Percentiles rank a stretch among this genome's conserved stretches.
Conservation (phyloP, 2,329 filamentous ascomycete species). For the Pseudogymnoascus verrucosus region DNA sequence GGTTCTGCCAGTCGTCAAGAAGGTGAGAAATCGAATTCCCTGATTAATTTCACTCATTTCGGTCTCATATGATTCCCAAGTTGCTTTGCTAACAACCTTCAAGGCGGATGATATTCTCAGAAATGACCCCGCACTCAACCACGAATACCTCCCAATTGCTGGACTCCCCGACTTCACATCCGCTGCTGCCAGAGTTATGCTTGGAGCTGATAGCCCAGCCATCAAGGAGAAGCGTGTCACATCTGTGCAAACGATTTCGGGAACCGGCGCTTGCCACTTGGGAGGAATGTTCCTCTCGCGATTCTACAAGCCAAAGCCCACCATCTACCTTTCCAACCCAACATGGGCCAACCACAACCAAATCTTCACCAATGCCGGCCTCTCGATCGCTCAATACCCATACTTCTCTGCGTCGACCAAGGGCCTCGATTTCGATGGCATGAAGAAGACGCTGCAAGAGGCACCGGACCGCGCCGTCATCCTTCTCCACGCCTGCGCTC, state of each 20-base stretch:
- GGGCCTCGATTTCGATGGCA: slow-evolving; percentile 85
- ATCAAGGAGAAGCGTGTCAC: slow-evolving; percentile 73
- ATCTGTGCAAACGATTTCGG: slow-evolving; percentile 91
- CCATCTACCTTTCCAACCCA: slow-evolving; percentile 85
- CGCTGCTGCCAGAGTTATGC: slow-evolving; percentile 84
- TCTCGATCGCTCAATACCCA: slow-evolving; percentile 75
- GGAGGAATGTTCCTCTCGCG: slow-evolving; percentile 88
- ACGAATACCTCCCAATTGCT: slow-evolving; percentile 96
- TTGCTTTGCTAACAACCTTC: slow-evolving; percentile 11
- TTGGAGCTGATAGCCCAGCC: slow-evolving; percentile 72
- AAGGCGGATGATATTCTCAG: slow-evolving; percentile 87
- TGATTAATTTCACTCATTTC: slow-evolving; percentile 5
- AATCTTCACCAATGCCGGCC: slow-evolving; percentile 86
- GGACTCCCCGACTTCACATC: slow-evolving; percentile 78
- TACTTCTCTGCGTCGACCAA: slow-evolving; percentile 89
- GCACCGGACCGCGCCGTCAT: slow-evolving; percentile 78
- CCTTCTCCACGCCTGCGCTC: slow-evolving; percentile 88
- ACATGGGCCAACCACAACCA: slow-evolving; percentile 99
- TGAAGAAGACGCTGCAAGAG: slow-evolving; percentile 61
- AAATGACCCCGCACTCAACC: slow-evolving; percentile 84
- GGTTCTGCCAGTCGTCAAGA: slow-evolving; percentile 92
- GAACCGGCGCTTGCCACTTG: slow-evolving; percentile 89
- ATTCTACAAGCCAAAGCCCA: slow-evolving; percentile 71
- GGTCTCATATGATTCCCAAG: neutral
- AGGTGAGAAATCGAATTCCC: slow-evolving; percentile 50